Conservation (phyloP, 352 stramenopile genomes). For the Elongisporangium undulatum region DNA sequence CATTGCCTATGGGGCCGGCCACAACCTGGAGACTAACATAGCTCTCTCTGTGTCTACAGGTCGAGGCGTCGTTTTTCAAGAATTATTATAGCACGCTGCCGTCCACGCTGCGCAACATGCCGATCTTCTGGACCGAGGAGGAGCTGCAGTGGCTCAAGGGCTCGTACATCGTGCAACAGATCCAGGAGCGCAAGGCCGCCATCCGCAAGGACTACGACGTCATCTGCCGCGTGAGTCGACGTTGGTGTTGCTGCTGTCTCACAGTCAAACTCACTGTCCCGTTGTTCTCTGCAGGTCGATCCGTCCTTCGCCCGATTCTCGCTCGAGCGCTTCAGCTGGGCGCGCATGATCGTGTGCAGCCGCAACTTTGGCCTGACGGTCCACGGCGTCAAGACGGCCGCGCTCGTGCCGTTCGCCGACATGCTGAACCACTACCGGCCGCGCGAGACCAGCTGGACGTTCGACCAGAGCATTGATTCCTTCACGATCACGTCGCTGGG, state of each 20-base stretch:
- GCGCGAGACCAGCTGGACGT: constrained; percentile 95
- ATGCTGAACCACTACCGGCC: constrained; percentile 99
- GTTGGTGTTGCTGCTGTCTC: background rate
- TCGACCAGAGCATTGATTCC: constrained; percentile 73
- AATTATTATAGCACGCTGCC: constrained; percentile 99
- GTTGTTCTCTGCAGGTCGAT: constrained; percentile 39
- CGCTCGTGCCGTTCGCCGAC: constrained; percentile 98
- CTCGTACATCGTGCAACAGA: constrained; percentile 92
- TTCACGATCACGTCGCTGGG: constrained; percentile 90
- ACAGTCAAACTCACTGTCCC: background rate
- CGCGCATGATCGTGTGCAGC: constrained; percentile 98
- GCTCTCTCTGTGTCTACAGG: constrained; percentile 15
- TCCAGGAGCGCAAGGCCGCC: constrained; percentile 93
- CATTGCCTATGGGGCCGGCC: background rate
- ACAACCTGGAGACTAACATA: background rate
- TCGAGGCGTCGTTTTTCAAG: constrained; percentile 80
- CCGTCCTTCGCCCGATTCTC: constrained; percentile 91
- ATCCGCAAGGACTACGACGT: constrained; percentile 97
- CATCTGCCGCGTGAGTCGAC: constrained; percentile 81
- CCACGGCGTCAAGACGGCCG: constrained; percentile 95
- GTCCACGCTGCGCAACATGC: constrained; percentile 95
- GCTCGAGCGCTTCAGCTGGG: constrained; percentile 98
- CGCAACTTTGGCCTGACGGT: constrained; percentile 99
- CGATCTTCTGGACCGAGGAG: constrained; percentile 98
- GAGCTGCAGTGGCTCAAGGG: constrained; percentile 91